Percentiles rank a stretch among this genome's conserved stretches.
These are phyloP conservation scores for Fusarium austroafricanum DNA, from an alignment of 2,329 filamentous ascomycete species.

Conservation along the genomic window DNA sequence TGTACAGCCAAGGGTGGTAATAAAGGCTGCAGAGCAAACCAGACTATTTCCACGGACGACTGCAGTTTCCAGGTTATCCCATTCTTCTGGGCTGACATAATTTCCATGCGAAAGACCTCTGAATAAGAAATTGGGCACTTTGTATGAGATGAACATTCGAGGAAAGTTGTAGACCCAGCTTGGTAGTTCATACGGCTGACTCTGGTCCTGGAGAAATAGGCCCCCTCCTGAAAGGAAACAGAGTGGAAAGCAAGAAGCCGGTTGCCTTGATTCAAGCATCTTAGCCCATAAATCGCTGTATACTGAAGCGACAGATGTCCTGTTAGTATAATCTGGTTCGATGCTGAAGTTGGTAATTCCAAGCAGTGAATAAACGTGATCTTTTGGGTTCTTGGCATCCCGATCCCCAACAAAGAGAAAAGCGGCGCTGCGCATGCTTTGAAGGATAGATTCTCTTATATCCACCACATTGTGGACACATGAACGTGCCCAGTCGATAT, in stretches of 20 bases:
- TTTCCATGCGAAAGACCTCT: too few species aligned
- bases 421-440: fast-evolving
- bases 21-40: not conserved
- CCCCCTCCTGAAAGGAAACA: not conserved
- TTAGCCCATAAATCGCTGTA: not conserved
- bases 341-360: not conserved
- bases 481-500: not conserved
- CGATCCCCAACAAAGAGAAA: not conserved
- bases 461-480: fast-evolving
- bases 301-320: conserved; percentile 2
- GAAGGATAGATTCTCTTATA: fast-evolving
- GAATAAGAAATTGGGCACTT: not conserved
- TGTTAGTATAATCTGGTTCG: conserved; percentile 2
- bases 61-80: not conserved
- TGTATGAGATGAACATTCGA: fast-evolving
- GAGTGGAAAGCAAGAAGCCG: not conserved
- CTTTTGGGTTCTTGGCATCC: not conserved
- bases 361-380: conserved; percentile 8
- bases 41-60: not conserved
- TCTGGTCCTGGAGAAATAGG: fast-evolving
- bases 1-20: not conserved
- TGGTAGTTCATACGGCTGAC: not conserved
- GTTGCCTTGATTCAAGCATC: not conserved
- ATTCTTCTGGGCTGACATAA: not conserved
- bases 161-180: conserved; percentile 10